A percentile compares a stretch with the other conserved stretches of the same genome.
Evolutionary conservation across 2,329 filamentous ascomycete genomes (phyloP).

Genomic region (Juglanconis juglandina): DNA sequence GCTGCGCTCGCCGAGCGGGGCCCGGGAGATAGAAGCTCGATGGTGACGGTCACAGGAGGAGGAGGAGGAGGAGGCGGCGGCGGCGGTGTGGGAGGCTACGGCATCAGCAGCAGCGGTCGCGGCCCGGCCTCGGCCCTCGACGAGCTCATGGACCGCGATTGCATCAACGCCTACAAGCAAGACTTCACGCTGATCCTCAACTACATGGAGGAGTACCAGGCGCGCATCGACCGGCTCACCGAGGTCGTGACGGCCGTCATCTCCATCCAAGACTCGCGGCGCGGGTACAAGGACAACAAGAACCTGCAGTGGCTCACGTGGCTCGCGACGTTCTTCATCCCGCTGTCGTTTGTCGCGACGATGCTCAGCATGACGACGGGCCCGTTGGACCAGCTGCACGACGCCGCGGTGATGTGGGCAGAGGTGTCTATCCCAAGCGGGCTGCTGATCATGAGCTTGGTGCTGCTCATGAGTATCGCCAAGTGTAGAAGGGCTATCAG

Average conservation of each 20-base stretch:
- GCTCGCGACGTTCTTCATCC: slow-evolving; percentile 32
- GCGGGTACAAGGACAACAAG: slow-evolving; percentile 27
- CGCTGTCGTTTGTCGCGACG: slow-evolving; percentile 28
- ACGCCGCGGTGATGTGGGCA: slow-evolving; percentile 11
- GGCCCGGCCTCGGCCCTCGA: not conserved
- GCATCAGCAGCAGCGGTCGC: not conserved
- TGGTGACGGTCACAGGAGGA: not conserved
- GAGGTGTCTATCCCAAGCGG: slow-evolving; percentile 13
- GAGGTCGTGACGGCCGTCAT: slow-evolving; percentile 30
- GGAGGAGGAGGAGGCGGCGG: not conserved
- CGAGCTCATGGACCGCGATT: slow-evolving; percentile 1
- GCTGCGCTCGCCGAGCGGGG: not conserved
- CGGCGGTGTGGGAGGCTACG: not conserved
- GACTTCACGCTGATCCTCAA: slow-evolving; percentile 25
- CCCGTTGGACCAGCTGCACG: slow-evolving; percentile 4
- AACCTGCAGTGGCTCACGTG: slow-evolving; percentile 31
- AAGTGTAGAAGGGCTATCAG: slow-evolving; percentile 13
- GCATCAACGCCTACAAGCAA: slow-evolving; percentile 20
- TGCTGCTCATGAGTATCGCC: slow-evolving; percentile 12
- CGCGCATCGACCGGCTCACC: slow-evolving; percentile 30
- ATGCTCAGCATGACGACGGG: slow-evolving; percentile 29
- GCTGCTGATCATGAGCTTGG: slow-evolving; percentile 5
- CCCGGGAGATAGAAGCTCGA: not conserved
- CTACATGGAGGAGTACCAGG: slow-evolving; percentile 30
- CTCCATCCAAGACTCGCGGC: slow-evolving; percentile 27